Evolutionary conservation across 2,329 filamentous ascomycete species (phyloP).

Genomic region (Alternaria dauci): DNA sequence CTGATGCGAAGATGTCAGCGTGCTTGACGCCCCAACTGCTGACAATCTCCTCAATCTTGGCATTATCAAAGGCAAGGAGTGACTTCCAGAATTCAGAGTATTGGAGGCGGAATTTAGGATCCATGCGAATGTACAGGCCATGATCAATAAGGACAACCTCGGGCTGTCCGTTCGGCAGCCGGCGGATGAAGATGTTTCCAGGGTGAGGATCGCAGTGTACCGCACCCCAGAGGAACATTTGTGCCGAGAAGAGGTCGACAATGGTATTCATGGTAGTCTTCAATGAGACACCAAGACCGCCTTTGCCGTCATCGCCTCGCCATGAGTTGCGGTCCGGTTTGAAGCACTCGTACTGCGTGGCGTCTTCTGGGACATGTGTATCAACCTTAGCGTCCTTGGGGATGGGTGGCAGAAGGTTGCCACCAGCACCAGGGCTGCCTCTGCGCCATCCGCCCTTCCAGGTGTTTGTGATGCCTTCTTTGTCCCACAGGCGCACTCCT

Average conservation of each 20-base stretch:
- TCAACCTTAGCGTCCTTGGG: constrained; percentile 47
- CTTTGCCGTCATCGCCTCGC: constrained; percentile 74
- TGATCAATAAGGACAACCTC: constrained; percentile 97
- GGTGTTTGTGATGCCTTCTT: constrained; percentile 75
- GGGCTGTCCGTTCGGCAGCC: constrained; percentile 79
- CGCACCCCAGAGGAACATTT: constrained; percentile 96
- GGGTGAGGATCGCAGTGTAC: constrained; percentile 98
- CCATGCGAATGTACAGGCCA: constrained; percentile 93
- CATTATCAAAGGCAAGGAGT: constrained; percentile 91
- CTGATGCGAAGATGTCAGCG: constrained; percentile 88
- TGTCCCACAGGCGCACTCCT: constrained; percentile 91
- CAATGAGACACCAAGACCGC: constrained; percentile 82
- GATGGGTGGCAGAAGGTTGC: constrained; percentile 65
- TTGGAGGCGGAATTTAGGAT: constrained; percentile 80
- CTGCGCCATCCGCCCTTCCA: constrained; percentile 82
- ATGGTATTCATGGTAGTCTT: constrained; percentile 96
- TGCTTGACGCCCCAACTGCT: constrained; percentile 86
- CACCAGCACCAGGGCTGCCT: constrained; percentile 80
- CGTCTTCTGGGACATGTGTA: constrained; percentile 40
- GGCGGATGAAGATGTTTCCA: constrained; percentile 94
- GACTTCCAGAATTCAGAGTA: constrained; percentile 94
- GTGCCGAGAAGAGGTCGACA: constrained; percentile 94
- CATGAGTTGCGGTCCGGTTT: constrained; percentile 84
- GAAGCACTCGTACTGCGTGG: constrained; percentile 63
- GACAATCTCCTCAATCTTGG: constrained; percentile 76